phyloP scores from a whole-genome alignment of 202 grass and related monocot genomes.

The Setaria viridis region DNA sequence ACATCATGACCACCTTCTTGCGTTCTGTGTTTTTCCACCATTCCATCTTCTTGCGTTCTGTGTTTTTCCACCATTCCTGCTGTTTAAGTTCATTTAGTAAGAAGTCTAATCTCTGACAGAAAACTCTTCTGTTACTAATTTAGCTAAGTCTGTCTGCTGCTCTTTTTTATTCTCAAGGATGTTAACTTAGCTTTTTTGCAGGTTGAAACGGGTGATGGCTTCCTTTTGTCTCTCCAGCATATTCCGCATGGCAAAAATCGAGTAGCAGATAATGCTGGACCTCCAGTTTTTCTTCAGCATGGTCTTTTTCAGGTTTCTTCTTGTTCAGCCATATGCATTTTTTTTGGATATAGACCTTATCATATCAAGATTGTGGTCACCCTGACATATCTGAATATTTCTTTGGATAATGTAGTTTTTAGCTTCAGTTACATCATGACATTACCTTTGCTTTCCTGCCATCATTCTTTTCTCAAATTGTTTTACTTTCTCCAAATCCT shows the following conservation, averaged over 20 bases:
- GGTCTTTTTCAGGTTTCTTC: conserved; percentile 91
- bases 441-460: neutral
- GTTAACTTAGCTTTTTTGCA: conserved; percentile 40
- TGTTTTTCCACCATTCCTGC: neutral
- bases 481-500: conserved; percentile 31
- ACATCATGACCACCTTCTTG: neutral
- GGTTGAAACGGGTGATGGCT: conserved; percentile 90
- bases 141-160: neutral
- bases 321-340: conserved; percentile 1
- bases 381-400: conserved; percentile 31
- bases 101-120: neutral
- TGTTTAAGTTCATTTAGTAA: conserved; percentile 21
- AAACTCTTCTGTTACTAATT: neutral
- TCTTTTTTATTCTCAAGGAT: conserved; percentile 28
- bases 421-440: neutral
- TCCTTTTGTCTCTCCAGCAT: conserved; percentile 82
- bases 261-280: conserved; percentile 49
- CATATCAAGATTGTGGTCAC: neutral
- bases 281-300: conserved; percentile 95
- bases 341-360: neutral
- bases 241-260: conserved; percentile 70
- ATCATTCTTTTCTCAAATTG: conserved; percentile 26
- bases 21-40: neutral
- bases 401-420: conserved; percentile 11
- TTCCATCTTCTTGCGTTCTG: neutral